Conservation (phyloP, 2,329 filamentous ascomycete species). For the Cyanodermella asteris region DNA sequence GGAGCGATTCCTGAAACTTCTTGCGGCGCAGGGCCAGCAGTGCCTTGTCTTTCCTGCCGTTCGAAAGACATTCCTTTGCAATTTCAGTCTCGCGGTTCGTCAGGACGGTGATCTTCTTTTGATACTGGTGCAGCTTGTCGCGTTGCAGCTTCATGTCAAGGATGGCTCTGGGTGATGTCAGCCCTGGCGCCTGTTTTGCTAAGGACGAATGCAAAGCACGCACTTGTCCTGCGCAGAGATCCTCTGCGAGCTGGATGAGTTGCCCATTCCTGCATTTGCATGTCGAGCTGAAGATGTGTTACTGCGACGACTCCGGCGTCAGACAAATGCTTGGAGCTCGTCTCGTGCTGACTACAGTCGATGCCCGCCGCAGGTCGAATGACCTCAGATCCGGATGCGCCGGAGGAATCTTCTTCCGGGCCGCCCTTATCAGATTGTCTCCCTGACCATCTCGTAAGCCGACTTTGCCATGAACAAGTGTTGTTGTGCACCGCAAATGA, state of each 20-base stretch:
- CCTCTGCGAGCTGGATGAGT: conserved; percentile 39
- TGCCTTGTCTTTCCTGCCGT: conserved; percentile 59
- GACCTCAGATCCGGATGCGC: too few species aligned
- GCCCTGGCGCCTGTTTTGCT: neutral
- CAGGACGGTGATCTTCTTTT: conserved; percentile 67
- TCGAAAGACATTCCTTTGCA: conserved; percentile 59
- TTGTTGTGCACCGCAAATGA: too few species aligned
- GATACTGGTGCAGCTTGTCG: conserved; percentile 92
- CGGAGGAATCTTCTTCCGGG: too few species aligned
- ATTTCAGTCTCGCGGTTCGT: conserved; percentile 75
- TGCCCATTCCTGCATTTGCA: conserved; percentile 33
- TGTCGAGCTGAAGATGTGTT: conserved; percentile 1
- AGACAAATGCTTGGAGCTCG: too few species aligned
- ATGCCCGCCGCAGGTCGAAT: too few species aligned
- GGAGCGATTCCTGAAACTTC: conserved; percentile 85
- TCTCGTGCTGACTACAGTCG: too few species aligned
- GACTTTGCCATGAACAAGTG: too few species aligned
- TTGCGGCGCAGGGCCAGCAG: conserved; percentile 77
- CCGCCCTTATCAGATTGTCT: too few species aligned
- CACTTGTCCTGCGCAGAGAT: conserved; percentile 73
- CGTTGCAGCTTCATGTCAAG: conserved; percentile 95
- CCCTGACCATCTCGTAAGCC: too few species aligned
- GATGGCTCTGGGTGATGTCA: conserved; percentile 47
- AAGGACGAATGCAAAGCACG: neutral
- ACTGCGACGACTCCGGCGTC: too few species aligned